Evolutionary conservation across 1,284 basidiomycete genomes (phyloP).

Genomic region (Boletus semigastroideus): DNA sequence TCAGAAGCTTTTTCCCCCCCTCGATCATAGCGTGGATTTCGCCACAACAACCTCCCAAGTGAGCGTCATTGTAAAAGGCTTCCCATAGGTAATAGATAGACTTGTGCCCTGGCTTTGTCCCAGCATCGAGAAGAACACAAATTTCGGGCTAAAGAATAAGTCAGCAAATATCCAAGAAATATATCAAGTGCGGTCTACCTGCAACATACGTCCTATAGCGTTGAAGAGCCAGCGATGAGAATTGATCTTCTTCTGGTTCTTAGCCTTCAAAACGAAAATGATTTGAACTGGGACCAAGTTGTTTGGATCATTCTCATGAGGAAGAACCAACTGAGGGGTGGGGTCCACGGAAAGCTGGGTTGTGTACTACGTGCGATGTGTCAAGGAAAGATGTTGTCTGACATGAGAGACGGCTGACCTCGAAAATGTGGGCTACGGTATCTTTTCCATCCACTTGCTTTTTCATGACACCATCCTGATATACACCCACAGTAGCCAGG

Average conservation of each 20-base stretch:
- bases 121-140: conserved; percentile 90
- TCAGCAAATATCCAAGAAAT: background rate
- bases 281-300: conserved; percentile 96
- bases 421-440: conserved; percentile 89
- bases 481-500: conserved; percentile 85
- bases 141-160: conserved; percentile 69
- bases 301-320: conserved; percentile 83
- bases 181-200: conserved; percentile 39
- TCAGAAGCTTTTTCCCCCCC: conserved; percentile 88
- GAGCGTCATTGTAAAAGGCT: conserved; percentile 75
- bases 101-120: conserved; percentile 95
- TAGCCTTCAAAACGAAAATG: conserved; percentile 93
- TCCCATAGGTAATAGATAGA: conserved; percentile 98
- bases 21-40: conserved; percentile 96
- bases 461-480: conserved; percentile 97
- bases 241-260: conserved; percentile 98
- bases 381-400: conserved; percentile 5
- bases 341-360: conserved; percentile 91
- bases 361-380: conserved; percentile 61
- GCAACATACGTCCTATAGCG: conserved; percentile 83
- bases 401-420: conserved; percentile 47
- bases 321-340: conserved; percentile 86
- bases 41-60: conserved; percentile 83
- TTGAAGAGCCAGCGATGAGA: conserved; percentile 98
- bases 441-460: conserved; percentile 91